phyloP scores from a whole-genome alignment of 2,329 filamentous ascomycete genomes.

The Lasiodiplodia hormozganensis region DNA sequence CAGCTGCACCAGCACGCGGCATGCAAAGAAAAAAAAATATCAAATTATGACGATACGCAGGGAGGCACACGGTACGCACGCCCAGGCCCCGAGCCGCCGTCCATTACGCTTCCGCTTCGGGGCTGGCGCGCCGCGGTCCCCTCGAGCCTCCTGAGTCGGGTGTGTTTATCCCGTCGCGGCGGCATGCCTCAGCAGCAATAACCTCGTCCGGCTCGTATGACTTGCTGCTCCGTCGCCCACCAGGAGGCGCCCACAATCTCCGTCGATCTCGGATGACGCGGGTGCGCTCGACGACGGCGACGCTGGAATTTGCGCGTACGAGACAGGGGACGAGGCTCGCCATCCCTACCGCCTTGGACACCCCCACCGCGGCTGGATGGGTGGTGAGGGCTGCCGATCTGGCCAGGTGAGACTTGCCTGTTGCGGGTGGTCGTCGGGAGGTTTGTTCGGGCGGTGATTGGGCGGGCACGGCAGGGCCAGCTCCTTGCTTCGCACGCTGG shows the following conservation, averaged over 20 bases:
- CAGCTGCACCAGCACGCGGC: conserved; percentile 20
- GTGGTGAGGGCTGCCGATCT: conserved; percentile 22
- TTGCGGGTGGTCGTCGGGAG: conserved; percentile 17
- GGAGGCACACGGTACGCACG: conserved; percentile 21
- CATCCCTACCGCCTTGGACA: conserved; percentile 10
- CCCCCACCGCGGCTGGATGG: conserved; percentile 12
- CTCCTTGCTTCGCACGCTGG: conserved; percentile 17
- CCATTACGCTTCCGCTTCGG: conserved; percentile 26
- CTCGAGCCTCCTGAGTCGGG: conserved; percentile 25
- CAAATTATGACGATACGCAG: conserved; percentile 28
- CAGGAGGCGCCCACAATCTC: conserved; percentile 28
- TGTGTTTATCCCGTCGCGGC: conserved; percentile 11
- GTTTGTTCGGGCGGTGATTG: conserved; percentile 17
- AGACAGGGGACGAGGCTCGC: conserved; percentile 27
- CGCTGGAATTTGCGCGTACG: conserved; percentile 23
- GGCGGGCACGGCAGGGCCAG: conserved; percentile 13
- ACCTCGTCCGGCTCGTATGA: conserved; percentile 25
- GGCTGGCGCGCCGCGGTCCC: conserved; percentile 14
- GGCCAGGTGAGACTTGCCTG: conserved; percentile 23
- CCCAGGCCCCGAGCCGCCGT: conserved; percentile 14
- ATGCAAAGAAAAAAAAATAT: conserved; percentile 22
- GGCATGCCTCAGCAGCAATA: conserved; percentile 12
- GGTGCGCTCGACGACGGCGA: conserved; percentile 10
- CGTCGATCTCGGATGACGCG: conserved; percentile 29
- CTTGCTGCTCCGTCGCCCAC: not conserved